Base-by-base conservation (phyloP, 305 asterid genomes). In the Solanum hybrid region DNA sequence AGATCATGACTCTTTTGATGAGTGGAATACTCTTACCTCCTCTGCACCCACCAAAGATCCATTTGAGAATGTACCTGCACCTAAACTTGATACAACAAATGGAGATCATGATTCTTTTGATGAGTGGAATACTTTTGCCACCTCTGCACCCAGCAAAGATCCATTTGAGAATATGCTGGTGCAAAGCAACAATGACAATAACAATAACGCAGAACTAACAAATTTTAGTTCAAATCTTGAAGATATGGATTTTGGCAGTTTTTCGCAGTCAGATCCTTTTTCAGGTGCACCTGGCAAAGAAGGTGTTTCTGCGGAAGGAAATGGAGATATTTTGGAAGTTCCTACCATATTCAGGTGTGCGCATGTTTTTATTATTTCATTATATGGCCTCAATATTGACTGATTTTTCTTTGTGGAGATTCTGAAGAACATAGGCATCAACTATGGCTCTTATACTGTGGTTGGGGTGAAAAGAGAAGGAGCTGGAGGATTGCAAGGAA, bases 21-120 rank as follows among this genome's bases (percentile, higher is more conserved):
- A 92, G 11, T 95, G 99, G 99, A 90, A 95, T 93, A 95, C 94
- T 89, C 95, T 96, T 91, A 91, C 95, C 14, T 91, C 93, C 92
- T 93, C 96, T 60, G 87, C 92, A 85, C 64, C 88, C 35, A 89
- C 79, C 45, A 91, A 90, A 87, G 89, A 88, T 88, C 88, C 89
- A 88, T 89, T 93, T 69, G 87, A 88, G 82, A 89, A 66, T 92
- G 91, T 88, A 85, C 79, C 90, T 78, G 34, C 66, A 88, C 87
- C 78, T 78, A 60, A 60, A 51, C 56, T 15, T 78, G 87, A 38
- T 42, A 24, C 85, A 27, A 9, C 37, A 24, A 78, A 87, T 79
- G 91, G 15, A 32, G 90, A 78, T 87, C 73, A 79, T 78, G 85
- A 81, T 87, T 78, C 81, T 6, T 90, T 79, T 78, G 90, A 80